A percentile compares a stretch with the other conserved stretches of the same genome.
phyloP scores from a whole-genome alignment of 139 green algal species.

The Haematococcus lacustris region DNA sequence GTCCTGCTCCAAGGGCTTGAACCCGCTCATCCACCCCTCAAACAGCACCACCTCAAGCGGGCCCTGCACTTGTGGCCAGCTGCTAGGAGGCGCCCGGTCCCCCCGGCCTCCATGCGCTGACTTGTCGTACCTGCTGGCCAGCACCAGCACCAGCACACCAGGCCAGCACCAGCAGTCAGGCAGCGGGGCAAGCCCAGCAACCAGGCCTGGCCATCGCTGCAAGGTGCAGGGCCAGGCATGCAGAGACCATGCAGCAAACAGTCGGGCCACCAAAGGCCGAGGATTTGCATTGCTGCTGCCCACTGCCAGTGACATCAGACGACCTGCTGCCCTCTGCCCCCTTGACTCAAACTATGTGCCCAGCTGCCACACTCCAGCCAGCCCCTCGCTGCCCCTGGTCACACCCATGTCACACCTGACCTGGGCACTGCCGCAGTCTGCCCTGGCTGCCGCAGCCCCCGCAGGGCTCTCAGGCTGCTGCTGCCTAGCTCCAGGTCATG shows the following conservation, averaged over 20 bases:
- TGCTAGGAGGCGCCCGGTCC: slow-evolving; percentile 57
- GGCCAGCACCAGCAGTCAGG: slow-evolving; percentile 10
- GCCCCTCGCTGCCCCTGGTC: neutral
- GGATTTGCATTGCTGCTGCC: too few relatives aligned
- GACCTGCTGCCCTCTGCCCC: too few relatives aligned
- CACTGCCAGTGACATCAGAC: too few relatives aligned
- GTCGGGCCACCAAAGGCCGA: too few relatives aligned
- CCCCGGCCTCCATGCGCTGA: slow-evolving; percentile 67
- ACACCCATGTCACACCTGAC: slow-evolving; percentile 12
- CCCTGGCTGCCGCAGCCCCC: slow-evolving; percentile 17
- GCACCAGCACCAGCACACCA: too few relatives aligned
- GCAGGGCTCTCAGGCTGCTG: slow-evolving; percentile 55
- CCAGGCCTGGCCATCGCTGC: too few relatives aligned
- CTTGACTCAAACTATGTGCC: too few relatives aligned
- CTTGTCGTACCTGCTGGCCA: slow-evolving; percentile 97
- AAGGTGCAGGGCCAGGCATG: too few relatives aligned
- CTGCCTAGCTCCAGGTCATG: slow-evolving; percentile 88
- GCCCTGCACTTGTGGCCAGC: slow-evolving; percentile 59
- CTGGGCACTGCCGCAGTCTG: slow-evolving; percentile 36
- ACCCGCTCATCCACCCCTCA: slow-evolving; percentile 98
- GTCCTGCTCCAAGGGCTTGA: slow-evolving; percentile 42
- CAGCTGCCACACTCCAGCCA: too few relatives aligned
- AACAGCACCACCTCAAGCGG: slow-evolving; percentile 88
- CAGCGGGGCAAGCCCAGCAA: neutral
- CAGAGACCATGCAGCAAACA: too few relatives aligned